Evolutionary conservation across 2,329 filamentous ascomycete species (phyloP).

Genomic region (Whalleya microplaca): DNA sequence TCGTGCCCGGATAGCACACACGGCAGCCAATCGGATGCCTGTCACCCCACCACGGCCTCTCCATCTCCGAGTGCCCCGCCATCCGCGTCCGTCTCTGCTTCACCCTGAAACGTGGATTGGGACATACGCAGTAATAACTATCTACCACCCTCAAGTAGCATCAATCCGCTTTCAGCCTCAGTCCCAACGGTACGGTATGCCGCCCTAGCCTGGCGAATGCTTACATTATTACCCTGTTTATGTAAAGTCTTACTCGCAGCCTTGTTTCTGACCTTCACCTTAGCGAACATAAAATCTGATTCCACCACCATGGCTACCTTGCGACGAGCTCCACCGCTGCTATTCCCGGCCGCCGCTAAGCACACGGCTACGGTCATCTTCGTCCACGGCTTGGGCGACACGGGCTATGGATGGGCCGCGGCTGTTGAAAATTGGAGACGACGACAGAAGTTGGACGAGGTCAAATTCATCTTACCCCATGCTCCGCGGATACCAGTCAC

Average conservation of each 20-base stretch:
- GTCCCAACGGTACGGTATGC: neutral
- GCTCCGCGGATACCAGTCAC: conserved; percentile 87
- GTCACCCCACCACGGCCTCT: neutral
- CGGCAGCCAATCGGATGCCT: neutral
- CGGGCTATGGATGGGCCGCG: conserved; percentile 75
- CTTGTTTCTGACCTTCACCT: conserved; percentile 3
- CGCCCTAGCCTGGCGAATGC: conserved; percentile 10
- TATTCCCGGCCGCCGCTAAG: conserved; percentile 41
- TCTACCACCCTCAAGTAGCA: too few relatives aligned
- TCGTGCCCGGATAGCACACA: neutral
- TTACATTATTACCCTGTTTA: neutral
- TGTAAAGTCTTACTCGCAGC: conserved; percentile 4
- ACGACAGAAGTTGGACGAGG: conserved; percentile 79
- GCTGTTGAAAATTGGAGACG: conserved; percentile 87
- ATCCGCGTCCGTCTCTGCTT: neutral
- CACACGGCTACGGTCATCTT: conserved; percentile 97
- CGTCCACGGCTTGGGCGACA: conserved; percentile 89
- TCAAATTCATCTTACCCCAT: conserved; percentile 93
- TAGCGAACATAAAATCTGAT: conserved; percentile 7
- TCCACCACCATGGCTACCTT: conserved; percentile 28
- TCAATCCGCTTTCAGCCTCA: neutral
- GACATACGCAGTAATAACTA: too few relatives aligned
- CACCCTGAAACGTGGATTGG: neutral
- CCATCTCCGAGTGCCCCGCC: neutral
- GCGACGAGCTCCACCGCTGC: conserved; percentile 33